Base-by-base conservation (phyloP, 2,329 filamentous ascomycete species). In the Huntiella moniliformis region DNA sequence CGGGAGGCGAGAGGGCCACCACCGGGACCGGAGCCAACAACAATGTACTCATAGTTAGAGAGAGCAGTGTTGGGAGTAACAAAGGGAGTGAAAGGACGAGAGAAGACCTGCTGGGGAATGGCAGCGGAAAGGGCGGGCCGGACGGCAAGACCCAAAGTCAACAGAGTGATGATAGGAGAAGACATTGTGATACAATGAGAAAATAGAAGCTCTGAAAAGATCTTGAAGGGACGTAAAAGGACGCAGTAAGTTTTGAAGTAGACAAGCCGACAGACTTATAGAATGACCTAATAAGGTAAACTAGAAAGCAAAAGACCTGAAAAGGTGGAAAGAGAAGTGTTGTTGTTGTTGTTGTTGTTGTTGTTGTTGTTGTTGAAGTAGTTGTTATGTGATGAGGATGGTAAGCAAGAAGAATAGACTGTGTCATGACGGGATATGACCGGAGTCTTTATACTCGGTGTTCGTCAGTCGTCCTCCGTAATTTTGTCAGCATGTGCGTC, bases 21-120 rank as follows among this genome's bases (percentile, higher is more conserved):
- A 31, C 71, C 71, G 2, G 71, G 63, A 2, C 71, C 71, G 10
- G 68, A 72, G 4, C 73, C 73, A 33, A 76, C 67, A 12, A 77
- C 62, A n/a, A 76, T 62, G 57, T 74, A 77, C 51, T 75, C 73
- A 51, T 74, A 74, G 31, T 40, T 12, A 4, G 46, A 42, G 12
- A 48, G 46, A 17, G 38, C 32, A 10, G 40, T 36, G 31, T 42
- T 33, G 11, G 28, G 35, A 16, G 46, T 48, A 15, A 48, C 38
- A 16, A 45, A 48, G 32, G 46, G 42, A 13, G 18, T 41, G 32
- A 31, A 31, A 7, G 17, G 35, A 18, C 34, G 13, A 17, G 22
- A 13, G 12, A 16, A 13, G 11, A 18, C 10, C 13, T n/a, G 11
- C 11, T 18, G 15, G 38, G 35, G 33, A 5, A 48, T 32, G 6